These are phyloP conservation scores for Sarocladium strictum DNA, from an alignment of 2,329 filamentous ascomycete species.

Conservation along the genomic window DNA sequence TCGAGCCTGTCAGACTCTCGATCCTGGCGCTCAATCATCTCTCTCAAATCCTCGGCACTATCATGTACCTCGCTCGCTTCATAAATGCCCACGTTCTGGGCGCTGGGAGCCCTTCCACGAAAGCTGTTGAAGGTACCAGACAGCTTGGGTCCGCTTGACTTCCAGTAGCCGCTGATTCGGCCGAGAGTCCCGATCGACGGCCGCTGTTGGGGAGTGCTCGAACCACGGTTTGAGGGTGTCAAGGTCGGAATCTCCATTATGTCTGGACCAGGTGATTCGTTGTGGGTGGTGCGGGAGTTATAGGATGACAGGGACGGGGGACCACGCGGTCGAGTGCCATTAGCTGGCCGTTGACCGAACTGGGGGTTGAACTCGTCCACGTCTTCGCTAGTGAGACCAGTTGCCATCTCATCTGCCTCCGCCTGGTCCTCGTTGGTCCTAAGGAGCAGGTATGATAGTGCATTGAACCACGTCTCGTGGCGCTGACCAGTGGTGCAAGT, in stretches of 20 bases:
- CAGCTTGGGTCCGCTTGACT: constrained; percentile 35
- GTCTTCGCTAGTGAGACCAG: constrained; percentile 54
- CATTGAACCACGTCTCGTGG: constrained; percentile 98
- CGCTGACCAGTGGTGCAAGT: constrained; percentile 90
- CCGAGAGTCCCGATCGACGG: constrained; percentile 44
- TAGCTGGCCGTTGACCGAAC: constrained; percentile 26
- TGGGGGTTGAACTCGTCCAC: constrained; percentile 78
- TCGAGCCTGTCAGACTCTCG: constrained; percentile 74
- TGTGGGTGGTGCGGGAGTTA: constrained; percentile 65
- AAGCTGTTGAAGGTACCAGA: constrained; percentile 48
- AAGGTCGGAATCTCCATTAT: constrained; percentile 50
- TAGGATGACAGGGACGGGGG: constrained; percentile 71
- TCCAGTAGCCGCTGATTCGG: constrained; percentile 56
- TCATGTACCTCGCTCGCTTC: constrained; percentile 61
- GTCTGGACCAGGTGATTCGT: constrained; percentile 50
- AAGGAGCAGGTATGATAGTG: constrained; percentile 84
- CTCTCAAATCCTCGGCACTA: constrained; percentile 75
- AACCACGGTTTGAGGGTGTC: constrained; percentile 39
- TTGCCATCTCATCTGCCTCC: constrained; percentile 53
- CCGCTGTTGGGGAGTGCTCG: constrained; percentile 19
- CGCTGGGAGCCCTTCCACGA: constrained; percentile 43
- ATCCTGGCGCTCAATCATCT: constrained; percentile 74
- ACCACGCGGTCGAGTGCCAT: constrained; percentile 42
- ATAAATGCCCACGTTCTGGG: constrained; percentile 45
- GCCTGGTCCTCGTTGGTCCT: constrained; percentile 63